These are phyloP conservation scores for Umbelopsis ramanniana DNA, from an alignment of 192 early-diverging fungal genomes.

Conservation along the genomic window DNA sequence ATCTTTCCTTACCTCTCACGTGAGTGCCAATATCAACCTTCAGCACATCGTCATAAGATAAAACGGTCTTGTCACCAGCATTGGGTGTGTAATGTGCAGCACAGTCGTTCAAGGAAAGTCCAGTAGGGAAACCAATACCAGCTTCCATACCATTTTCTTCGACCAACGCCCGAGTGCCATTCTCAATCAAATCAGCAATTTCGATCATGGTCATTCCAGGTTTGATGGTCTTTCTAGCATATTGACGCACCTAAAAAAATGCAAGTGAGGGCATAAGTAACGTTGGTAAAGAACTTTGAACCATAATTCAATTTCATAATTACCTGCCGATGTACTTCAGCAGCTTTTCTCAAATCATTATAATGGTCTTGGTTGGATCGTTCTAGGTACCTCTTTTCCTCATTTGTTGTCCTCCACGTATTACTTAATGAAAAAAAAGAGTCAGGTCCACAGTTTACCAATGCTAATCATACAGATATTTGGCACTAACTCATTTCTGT, in stretches of 20 bases:
- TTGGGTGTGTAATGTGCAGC: slow-evolving; percentile 99
- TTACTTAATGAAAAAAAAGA: slow-evolving; percentile 57
- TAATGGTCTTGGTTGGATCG: slow-evolving; percentile 71
- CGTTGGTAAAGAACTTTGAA: background rate
- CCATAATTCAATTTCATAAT: background rate
- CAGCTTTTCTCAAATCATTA: slow-evolving; percentile 83
- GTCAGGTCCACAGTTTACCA: too few species aligned
- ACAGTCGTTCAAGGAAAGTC: slow-evolving; percentile 90
- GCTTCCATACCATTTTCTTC: slow-evolving; percentile 86
- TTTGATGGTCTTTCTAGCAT: slow-evolving; percentile 81
- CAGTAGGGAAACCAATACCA: slow-evolving; percentile 96
- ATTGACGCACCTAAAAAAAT: slow-evolving; percentile 66
- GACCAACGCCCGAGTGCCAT: slow-evolving; percentile 86
- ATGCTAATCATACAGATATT: too few species aligned
- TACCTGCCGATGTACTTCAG: slow-evolving; percentile 91
- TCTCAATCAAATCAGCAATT: slow-evolving; percentile 92
- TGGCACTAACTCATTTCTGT: slow-evolving; percentile 74
- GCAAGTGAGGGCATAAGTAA: too few species aligned
- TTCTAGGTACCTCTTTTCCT: slow-evolving; percentile 90
- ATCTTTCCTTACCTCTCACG: slow-evolving; percentile 66
- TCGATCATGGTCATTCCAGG: slow-evolving; percentile 96
- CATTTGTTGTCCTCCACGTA: slow-evolving; percentile 84
- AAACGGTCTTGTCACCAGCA: slow-evolving; percentile 90
- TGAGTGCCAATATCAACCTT: slow-evolving; percentile 98
- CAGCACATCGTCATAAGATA: slow-evolving; percentile 89